Percentiles rank a stretch among this genome's conserved stretches.
These are phyloP conservation scores for Pseudocercospora fijiensis DNA, from an alignment of 2,329 filamentous ascomycete genomes.

Conservation along the genomic window DNA sequence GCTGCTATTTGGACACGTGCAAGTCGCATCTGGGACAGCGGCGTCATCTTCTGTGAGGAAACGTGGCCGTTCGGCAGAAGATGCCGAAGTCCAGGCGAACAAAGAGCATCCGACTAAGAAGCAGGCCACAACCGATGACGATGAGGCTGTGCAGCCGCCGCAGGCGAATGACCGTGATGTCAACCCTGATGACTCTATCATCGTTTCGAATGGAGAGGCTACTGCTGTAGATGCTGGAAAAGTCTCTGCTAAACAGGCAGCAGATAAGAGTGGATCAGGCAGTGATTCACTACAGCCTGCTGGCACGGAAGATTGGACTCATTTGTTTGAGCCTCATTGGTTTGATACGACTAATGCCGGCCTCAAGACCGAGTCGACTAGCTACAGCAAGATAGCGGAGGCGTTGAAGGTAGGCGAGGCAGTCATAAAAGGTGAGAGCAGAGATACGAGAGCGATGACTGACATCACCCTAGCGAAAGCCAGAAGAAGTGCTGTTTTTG, in stretches of 20 bases:
- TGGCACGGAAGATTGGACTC: slow-evolving; percentile 56
- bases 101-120: slow-evolving; percentile 17
- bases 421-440: neutral
- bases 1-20: slow-evolving; percentile 67
- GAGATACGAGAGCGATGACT: neutral
- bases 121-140: slow-evolving; percentile 7
- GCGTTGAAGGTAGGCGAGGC: slow-evolving; percentile 40
- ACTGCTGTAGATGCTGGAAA: slow-evolving; percentile 14
- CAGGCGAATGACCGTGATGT: slow-evolving; percentile 8
- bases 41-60: slow-evolving; percentile 22
- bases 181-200: neutral
- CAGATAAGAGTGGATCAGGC: slow-evolving; percentile 5
- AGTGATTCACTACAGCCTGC: slow-evolving; percentile 34
- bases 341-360: slow-evolving; percentile 83
- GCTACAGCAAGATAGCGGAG: slow-evolving; percentile 65
- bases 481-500: slow-evolving; percentile 68
- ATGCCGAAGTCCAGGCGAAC: slow-evolving; percentile 22
- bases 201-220: slow-evolving; percentile 8
- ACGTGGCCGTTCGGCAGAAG: slow-evolving; percentile 14
- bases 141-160: slow-evolving; percentile 10
- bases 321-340: slow-evolving; percentile 59
- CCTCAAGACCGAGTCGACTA: slow-evolving; percentile 64
- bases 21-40: slow-evolving; percentile 13
- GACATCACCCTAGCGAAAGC: slow-evolving; percentile 41
- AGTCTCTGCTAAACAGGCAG: slow-evolving; percentile 6